Evolutionary conservation across 78 protist species (phyloP).

Genomic region (Dictyostelium firmibasis): DNA sequence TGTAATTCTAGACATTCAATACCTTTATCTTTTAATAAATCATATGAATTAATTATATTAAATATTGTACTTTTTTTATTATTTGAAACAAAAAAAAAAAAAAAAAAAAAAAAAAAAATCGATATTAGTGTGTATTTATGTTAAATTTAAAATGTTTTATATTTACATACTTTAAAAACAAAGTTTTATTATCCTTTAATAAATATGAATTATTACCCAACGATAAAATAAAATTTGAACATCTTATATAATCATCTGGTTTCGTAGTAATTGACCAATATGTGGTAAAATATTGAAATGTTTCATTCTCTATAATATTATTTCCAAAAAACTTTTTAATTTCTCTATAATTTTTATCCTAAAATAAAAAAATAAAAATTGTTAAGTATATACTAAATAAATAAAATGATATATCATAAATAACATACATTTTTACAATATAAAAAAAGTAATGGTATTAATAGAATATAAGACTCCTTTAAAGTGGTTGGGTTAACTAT

Average conservation of each 20-base stretch:
- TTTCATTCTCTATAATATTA: neutral
- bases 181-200: neutral
- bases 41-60: constrained; percentile 7
- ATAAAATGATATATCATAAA: neutral
- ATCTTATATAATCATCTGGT: neutral
- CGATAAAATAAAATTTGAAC: constrained; percentile 15
- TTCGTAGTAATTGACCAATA: neutral
- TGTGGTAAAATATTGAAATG: neutral
- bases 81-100: too few species aligned
- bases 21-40: constrained; percentile 4
- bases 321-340: neutral
- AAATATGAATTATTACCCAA: neutral
- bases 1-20: constrained; percentile 27
- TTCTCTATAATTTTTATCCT: constrained; percentile 18
- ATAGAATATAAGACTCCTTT: neutral
- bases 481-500: neutral
- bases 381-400: neutral
- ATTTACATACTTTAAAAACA: neutral
- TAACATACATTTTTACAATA: constrained; percentile 1
- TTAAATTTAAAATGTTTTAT: too few species aligned
- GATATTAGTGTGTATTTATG: neutral
- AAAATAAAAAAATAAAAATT: neutral
- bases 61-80: neutral
- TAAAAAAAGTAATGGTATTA: neutral
- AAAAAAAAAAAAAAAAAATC: neutral